Evolutionary conservation across 192 early-diverging fungal genomes (phyloP).

Genomic region (Spizellomyces sp.): DNA sequence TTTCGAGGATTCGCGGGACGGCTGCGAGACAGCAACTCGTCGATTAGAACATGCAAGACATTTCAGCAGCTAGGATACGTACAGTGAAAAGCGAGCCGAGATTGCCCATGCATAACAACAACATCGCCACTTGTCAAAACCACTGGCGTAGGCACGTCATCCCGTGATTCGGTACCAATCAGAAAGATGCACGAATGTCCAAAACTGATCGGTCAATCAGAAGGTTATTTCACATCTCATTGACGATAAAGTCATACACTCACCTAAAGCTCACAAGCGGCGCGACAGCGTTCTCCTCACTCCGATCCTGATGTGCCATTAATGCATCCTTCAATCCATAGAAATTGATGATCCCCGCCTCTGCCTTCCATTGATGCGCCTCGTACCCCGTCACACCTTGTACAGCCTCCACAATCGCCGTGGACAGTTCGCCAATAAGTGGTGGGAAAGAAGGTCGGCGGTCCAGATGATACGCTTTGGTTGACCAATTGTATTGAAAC

Average conservation of each 20-base stretch:
- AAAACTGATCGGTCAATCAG: slow-evolving; percentile 46
- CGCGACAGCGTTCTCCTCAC: slow-evolving; percentile 81
- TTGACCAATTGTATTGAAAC: slow-evolving; percentile 50
- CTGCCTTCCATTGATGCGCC: slow-evolving; percentile 61
- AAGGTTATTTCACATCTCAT: slow-evolving; percentile 24
- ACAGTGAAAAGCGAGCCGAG: slow-evolving; percentile 83
- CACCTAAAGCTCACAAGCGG: slow-evolving; percentile 66
- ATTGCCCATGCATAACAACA: slow-evolving; percentile 82
- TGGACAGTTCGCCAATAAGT: slow-evolving; percentile 61
- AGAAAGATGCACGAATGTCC: slow-evolving; percentile 80
- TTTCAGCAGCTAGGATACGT: not conserved
- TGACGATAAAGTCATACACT: not conserved
- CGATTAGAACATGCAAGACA: not conserved
- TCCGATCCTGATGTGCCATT: slow-evolving; percentile 92
- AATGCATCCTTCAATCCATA: slow-evolving; percentile 81
- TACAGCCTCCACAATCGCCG: slow-evolving; percentile 67
- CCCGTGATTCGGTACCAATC: slow-evolving; percentile 74
- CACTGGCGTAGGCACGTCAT: slow-evolving; percentile 70
- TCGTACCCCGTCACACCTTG: slow-evolving; percentile 61
- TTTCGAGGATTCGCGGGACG: slow-evolving; percentile 78
- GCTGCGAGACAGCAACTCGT: slow-evolving; percentile 33
- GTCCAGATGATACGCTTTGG: slow-evolving; percentile 70
- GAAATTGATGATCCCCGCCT: slow-evolving; percentile 95
- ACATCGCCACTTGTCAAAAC: slow-evolving; percentile 85
- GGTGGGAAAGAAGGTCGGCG: slow-evolving; percentile 69